A percentile compares a stretch with the other conserved stretches of the same genome.
Conservation (phyloP, 1,284 basidiomycete species). For the Cystobasidiaceae sp. region DNA sequence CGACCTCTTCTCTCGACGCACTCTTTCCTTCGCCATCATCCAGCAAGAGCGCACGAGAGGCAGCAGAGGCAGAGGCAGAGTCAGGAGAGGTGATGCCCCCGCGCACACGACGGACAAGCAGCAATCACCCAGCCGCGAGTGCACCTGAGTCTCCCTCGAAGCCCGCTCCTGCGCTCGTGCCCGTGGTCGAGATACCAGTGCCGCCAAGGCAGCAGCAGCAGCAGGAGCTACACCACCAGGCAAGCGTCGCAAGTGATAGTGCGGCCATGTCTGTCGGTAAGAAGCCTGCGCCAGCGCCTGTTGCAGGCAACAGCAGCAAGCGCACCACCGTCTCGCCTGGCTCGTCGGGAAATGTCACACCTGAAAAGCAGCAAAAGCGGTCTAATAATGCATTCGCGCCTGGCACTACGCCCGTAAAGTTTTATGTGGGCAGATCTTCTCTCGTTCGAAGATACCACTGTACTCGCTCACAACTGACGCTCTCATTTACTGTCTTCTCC, state of each 20-base stretch:
- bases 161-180: not conserved
- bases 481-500: not conserved
- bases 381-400: not conserved
- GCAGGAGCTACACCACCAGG: not conserved
- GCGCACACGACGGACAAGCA: slow-evolving; percentile 7
- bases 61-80: not conserved
- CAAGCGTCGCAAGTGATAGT: not conserved
- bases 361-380: not conserved
- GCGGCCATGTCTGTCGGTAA: not conserved
- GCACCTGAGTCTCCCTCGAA: too few species aligned
- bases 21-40: not conserved
- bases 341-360: not conserved
- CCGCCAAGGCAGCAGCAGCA: not conserved
- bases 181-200: not conserved
- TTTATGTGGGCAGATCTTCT: slow-evolving; percentile 17
- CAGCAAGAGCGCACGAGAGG: not conserved
- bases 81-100: not conserved
- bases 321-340: slow-evolving; percentile 5
- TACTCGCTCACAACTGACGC: not conserved
- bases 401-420: slow-evolving; percentile 22
- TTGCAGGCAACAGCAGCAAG: not conserved
- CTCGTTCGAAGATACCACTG: too few species aligned
- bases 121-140: not conserved
- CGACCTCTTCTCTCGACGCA: not conserved
- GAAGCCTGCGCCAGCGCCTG: not conserved